A percentile compares a stretch with the other conserved stretches of the same genome.
These are phyloP conservation scores for Pseudocercospora musae DNA, from an alignment of 2,329 filamentous ascomycete species.

Conservation along the genomic window DNA sequence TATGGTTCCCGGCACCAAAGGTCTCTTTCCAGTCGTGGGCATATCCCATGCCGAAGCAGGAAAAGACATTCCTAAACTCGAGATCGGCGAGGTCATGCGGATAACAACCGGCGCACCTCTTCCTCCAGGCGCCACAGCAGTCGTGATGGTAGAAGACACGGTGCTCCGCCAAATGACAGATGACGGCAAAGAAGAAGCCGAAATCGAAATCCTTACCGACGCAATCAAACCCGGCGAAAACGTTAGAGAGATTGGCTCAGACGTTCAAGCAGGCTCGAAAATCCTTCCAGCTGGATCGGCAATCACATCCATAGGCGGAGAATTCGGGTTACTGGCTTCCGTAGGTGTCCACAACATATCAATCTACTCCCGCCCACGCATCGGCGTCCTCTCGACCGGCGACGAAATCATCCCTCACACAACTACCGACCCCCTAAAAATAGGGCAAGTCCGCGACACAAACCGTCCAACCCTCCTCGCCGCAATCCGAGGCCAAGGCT, in stretches of 20 bases:
- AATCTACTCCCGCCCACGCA: constrained; percentile 70
- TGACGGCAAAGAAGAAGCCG: constrained; percentile 78
- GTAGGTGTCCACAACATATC: constrained; percentile 70
- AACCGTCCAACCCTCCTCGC: constrained; percentile 86
- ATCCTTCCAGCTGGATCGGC: constrained; percentile 75
- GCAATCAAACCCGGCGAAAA: constrained; percentile 78
- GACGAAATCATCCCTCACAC: constrained; percentile 85
- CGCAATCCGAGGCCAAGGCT: constrained; percentile 70
- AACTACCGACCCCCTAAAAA: constrained; percentile 55
- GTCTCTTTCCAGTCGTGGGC: constrained; percentile 79
- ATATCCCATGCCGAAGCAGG: constrained; percentile 81
- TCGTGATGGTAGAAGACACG: constrained; percentile 97
- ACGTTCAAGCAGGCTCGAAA: constrained; percentile 65
- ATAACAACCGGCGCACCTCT: constrained; percentile 95
- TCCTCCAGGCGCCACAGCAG: constrained; percentile 81
- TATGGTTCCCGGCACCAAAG: constrained; percentile 60
- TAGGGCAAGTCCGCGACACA: constrained; percentile 89
- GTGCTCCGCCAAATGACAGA: constrained; percentile 70
- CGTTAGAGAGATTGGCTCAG: constrained; percentile 84
- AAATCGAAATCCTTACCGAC: constrained; percentile 80
- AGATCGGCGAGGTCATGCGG: constrained; percentile 73
- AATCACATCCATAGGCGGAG: constrained; percentile 83
- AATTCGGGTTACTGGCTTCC: constrained; percentile 84
- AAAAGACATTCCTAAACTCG: constrained; percentile 61
- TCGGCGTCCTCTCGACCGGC: constrained; percentile 89